These are phyloP conservation scores for Cucurbita maxima DNA, from an alignment of 306 rosid genomes.

Conservation along the genomic window DNA sequence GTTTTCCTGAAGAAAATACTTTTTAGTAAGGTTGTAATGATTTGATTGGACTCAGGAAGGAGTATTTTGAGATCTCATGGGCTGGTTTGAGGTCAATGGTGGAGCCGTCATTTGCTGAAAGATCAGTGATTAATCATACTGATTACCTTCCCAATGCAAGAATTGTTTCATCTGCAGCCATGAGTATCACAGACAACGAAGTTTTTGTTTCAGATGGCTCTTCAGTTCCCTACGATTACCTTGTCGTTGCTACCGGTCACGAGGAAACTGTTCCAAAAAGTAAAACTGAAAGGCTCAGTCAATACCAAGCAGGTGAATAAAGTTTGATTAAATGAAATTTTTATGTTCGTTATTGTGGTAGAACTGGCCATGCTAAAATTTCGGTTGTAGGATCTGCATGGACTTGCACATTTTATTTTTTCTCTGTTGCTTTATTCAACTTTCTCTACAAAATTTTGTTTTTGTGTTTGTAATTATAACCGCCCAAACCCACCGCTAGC, in stretches of 20 bases:
- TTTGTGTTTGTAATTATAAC: neutral
- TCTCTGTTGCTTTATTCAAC: neutral
- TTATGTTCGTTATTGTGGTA: neutral
- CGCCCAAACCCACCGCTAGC: too few relatives aligned
- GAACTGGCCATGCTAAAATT: neutral
- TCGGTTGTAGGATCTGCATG: neutral
- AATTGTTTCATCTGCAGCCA: slow-evolving; percentile 18
- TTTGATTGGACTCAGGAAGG: slow-evolving; percentile 17
- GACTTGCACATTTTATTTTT: neutral
- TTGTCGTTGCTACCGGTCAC: slow-evolving; percentile 39
- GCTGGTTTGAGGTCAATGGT: slow-evolving; percentile 31
- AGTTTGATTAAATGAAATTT: neutral
- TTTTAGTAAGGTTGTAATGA: neutral
- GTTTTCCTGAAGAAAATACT: neutral
- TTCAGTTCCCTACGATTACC: slow-evolving; percentile 27
- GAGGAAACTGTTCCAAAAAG: slow-evolving; percentile 18
- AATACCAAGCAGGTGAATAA: slow-evolving; percentile 24
- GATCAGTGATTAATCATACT: slow-evolving; percentile 19
- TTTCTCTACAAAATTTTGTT: neutral
- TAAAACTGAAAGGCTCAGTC: slow-evolving; percentile 22
- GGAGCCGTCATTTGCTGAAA: slow-evolving; percentile 34
- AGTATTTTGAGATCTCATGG: slow-evolving; percentile 34
- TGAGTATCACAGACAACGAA: slow-evolving; percentile 18
- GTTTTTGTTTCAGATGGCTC: slow-evolving; percentile 21
- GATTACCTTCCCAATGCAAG: slow-evolving; percentile 22